Base-by-base conservation (phyloP, 2,329 filamentous ascomycete species). In the Cladosporium sp. region DNA sequence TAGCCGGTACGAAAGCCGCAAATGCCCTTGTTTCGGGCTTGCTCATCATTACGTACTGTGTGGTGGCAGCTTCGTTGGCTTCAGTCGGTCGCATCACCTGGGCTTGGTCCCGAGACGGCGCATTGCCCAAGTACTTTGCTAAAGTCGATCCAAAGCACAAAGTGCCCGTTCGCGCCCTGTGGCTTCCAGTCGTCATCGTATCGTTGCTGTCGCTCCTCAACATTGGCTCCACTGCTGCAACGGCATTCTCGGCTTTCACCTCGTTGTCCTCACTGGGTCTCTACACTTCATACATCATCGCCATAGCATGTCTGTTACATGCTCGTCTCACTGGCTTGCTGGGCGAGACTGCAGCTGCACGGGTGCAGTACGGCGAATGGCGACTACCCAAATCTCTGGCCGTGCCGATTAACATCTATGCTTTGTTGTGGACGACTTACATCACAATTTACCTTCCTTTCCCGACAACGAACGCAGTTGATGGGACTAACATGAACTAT, bases 401-500 rank as follows among this genome's bases (percentile, higher is more conserved):
- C 11, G 38, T 53, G 20, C 42, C 52, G 0, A 48, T 53, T 30
- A 53, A 51, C 19, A 29, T 48, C 5, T 53, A 51, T 22, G 52
- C 52, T 27, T 27, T 53, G 13, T n/a, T 49, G 1, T 53, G 49
- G 42, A 53, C 52, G 6, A 36, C 41, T n/a, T 53, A 51, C 39
- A 42, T 50, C 32, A 41, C 47, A 1, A 50, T 42, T 2, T 50
- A 50, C 38, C 13, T 50, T 5, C 47, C 47, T 62, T 74, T 74
- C 65, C 72, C 72, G 3, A 66, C 70, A 1, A 57, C 64, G n/a
- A 67, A 66, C 29, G 72, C 71, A 1, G 69, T 75, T 13, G 72
- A 66, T 3, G 57, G 66, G 1, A 62, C 62, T 35, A 74, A 74
- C 55, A 75, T 75, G 72, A 75, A 75, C 53, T 74, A 74, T 58